Conservation (phyloP, 768 basidiomycete genomes). For the Podaxis mareebaensis region DNA sequence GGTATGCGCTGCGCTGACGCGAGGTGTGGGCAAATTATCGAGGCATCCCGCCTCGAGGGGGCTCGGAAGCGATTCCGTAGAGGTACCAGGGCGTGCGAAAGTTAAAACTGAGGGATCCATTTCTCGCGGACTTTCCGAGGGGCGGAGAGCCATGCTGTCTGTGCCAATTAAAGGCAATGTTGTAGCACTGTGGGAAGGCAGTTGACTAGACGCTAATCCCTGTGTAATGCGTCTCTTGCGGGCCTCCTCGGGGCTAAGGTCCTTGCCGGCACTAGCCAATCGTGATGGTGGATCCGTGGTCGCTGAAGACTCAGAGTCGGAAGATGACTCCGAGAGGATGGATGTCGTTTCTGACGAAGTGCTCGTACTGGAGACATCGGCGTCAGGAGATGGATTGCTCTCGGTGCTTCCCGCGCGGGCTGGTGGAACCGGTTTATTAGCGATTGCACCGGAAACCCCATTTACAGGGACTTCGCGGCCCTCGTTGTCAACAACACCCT, state of each 20-base stretch:
- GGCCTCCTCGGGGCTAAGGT: slow-evolving; percentile 23
- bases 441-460: slow-evolving; percentile 22
- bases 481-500: slow-evolving; percentile 17
- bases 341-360: slow-evolving; percentile 47
- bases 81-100: slow-evolving; percentile 74
- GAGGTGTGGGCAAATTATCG: slow-evolving; percentile 37
- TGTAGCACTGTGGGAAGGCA: slow-evolving; percentile 16
- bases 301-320: slow-evolving; percentile 42
- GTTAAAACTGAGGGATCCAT: slow-evolving; percentile 76
- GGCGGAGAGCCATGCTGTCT: slow-evolving; percentile 10
- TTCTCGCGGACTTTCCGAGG: slow-evolving; percentile 49
- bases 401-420: slow-evolving; percentile 37
- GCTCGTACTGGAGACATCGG: slow-evolving; percentile 35
- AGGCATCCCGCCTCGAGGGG: slow-evolving; percentile 23
- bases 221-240: slow-evolving; percentile 17
- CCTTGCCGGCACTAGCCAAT: slow-evolving; percentile 34
- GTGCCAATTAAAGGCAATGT: slow-evolving; percentile 8
- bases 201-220: slow-evolving; percentile 3
- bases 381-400: slow-evolving; percentile 28
- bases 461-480: slow-evolving; percentile 29
- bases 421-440: slow-evolving; percentile 26
- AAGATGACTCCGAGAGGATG: slow-evolving; percentile 42
- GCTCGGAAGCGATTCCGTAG: slow-evolving; percentile 67
- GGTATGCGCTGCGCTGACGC: slow-evolving; percentile 19
- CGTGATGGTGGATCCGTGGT: slow-evolving; percentile 53